Base-by-base conservation (phyloP, 805 yeast genomes). In the Monosporozyma servazzii region DNA sequence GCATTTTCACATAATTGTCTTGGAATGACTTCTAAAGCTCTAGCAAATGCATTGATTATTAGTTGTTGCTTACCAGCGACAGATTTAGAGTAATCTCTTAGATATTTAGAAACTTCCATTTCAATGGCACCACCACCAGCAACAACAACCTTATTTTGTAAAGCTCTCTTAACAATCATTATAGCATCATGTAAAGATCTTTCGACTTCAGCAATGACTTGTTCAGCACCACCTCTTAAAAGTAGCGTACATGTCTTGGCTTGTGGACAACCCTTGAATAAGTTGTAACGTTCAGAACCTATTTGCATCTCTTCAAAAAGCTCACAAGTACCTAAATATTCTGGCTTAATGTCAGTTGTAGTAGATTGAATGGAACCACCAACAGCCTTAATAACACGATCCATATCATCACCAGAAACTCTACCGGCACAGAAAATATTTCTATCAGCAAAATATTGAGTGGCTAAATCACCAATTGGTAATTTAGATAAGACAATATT, bases 91-190 rank as follows among this genome's bases (percentile, higher is more conserved):
- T 83, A 79, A 60, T 88, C 96, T 63, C 99, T 80, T 60, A 93
- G 76, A 67, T 86, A 81, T 67, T 81, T 88, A 39, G 97, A 89
- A 41, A 93, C 65, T 66, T 93, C 98, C 99, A 93, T 93, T 71
- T 93, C 99, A 56, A 89, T 85, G 36, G 99, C 99, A 56, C 99
- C 99, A 57, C 99, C 99, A 55, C 99, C 99, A 13, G 96, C 98
- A 52, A 93, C 99, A 58, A 93, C 82, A 29, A 80, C 73, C 63
- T 82, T 85, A 66, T 90, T 90, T 64, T 86, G 83, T 42, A 93
- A 81, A 1, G 98, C 95, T 61, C 99, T 79, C 72, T 90, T 91
- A 45, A 91, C 98, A 67, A 93, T 90, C 99, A 91, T 91, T 48
- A 93, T 88, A 48, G 99, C 99, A 72, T 93, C 99, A 65, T 93